A percentile compares a stretch with the other conserved stretches of the same genome.
Evolutionary conservation across 2,329 filamentous ascomycete genomes (phyloP).

Genomic region (Microascus cirrosus): DNA sequence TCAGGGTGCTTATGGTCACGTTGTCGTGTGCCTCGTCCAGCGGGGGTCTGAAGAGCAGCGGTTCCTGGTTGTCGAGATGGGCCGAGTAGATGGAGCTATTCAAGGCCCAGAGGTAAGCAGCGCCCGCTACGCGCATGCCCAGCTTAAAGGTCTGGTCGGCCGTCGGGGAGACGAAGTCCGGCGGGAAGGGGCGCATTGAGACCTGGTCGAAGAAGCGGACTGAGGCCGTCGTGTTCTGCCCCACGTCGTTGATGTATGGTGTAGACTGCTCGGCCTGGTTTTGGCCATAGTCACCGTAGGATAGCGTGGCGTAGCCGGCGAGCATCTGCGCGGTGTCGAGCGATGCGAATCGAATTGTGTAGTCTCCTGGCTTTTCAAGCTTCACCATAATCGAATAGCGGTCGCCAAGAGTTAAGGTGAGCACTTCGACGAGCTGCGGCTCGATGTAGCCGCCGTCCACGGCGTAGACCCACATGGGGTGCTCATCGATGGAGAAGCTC

Average conservation of each 20-base stretch:
- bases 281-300: conserved; percentile 11
- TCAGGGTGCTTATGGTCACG: conserved; percentile 33
- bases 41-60: conserved; percentile 32
- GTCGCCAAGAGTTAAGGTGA: conserved; percentile 37
- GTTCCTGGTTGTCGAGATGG: conserved; percentile 22
- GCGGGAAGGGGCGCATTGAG: conserved; percentile 33
- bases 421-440: conserved; percentile 35
- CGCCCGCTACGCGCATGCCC: conserved; percentile 24
- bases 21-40: conserved; percentile 19
- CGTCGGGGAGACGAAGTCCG: conserved; percentile 24
- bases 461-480: conserved; percentile 40
- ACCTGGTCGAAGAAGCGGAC: conserved; percentile 32
- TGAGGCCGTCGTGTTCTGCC: conserved; percentile 24
- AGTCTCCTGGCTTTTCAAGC: conserved; percentile 33
- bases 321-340: conserved; percentile 40
- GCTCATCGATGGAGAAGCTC: conserved; percentile 37
- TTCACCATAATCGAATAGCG: conserved; percentile 39
- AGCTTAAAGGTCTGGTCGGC: conserved; percentile 35
- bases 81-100: conserved; percentile 30
- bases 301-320: conserved; percentile 37
- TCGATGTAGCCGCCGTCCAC: conserved; percentile 43
- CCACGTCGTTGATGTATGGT: conserved; percentile 38
- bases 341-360: conserved; percentile 41
- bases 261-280: conserved; percentile 13
- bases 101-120: conserved; percentile 41